Percentiles rank a stretch among this genome's conserved stretches.
These are phyloP conservation scores for Arctium minus DNA, from an alignment of 129 eudicot species.

Conservation along the genomic window DNA sequence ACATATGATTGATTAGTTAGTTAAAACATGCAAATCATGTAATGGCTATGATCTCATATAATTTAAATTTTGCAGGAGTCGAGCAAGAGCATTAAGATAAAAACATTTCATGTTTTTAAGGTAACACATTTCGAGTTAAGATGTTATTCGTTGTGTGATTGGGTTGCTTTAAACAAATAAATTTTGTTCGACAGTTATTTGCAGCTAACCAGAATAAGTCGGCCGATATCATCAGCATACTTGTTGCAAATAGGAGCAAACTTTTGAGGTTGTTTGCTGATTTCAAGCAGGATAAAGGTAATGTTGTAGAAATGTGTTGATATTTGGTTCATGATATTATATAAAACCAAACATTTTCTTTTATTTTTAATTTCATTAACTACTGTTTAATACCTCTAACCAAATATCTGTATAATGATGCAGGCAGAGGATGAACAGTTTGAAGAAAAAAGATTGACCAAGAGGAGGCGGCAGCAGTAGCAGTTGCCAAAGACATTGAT, in stretches of 20 bases:
- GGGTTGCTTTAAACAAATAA: not conserved
- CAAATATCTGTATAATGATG: not conserved
- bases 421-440: constrained; percentile 97
- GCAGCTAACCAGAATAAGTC: constrained; percentile 95
- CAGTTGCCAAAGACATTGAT: too few species aligned
- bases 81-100: constrained; percentile 94
- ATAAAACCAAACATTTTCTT: not conserved
- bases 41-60: not conserved
- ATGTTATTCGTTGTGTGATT: not conserved
- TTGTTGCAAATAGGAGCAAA: constrained; percentile 88
- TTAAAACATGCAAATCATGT: not conserved
- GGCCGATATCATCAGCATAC: constrained; percentile 72
- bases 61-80: constrained; percentile 51
- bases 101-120: constrained; percentile 97
- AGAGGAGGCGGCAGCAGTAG: too few species aligned
- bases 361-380: not conserved
- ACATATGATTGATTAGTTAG: constrained; percentile 38
- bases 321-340: not conserved
- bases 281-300: constrained; percentile 82
- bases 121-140: constrained; percentile 22
- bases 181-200: constrained; percentile 58
- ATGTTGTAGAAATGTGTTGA: not conserved
- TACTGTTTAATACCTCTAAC: not conserved
- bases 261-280: constrained; percentile 93
- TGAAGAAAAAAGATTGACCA: too few species aligned